Evolutionary conservation across 768 basidiomycete genomes (phyloP).

Genomic region (Psilocybe sp.): DNA sequence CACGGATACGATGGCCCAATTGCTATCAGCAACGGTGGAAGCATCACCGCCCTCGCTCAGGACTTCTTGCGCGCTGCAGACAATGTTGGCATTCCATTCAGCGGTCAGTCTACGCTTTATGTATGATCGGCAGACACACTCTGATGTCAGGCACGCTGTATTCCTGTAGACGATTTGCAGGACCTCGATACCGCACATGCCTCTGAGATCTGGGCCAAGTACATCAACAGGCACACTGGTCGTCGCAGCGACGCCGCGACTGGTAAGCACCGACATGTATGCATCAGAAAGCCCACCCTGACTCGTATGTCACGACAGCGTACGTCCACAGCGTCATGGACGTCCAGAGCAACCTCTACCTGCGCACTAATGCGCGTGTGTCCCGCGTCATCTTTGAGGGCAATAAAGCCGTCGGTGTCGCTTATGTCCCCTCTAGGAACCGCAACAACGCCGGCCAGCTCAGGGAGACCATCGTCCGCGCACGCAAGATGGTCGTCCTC

Average conservation of each 20-base stretch:
- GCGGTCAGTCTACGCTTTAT: conserved; percentile 37
- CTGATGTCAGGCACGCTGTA: background rate
- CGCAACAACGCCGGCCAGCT: conserved; percentile 48
- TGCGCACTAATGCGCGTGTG: conserved; percentile 65
- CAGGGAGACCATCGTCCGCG: conserved; percentile 61
- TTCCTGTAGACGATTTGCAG: conserved; percentile 60
- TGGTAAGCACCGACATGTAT: conserved; percentile 30
- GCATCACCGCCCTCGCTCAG: conserved; percentile 59
- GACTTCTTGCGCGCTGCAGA: conserved; percentile 68
- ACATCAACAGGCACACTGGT: conserved; percentile 72
- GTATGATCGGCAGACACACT: background rate
- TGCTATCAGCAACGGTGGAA: conserved; percentile 68
- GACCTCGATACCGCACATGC: conserved; percentile 59
- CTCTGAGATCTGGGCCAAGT: conserved; percentile 75
- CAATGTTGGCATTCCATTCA: conserved; percentile 60
- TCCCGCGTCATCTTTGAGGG: conserved; percentile 72
- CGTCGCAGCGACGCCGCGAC: conserved; percentile 71
- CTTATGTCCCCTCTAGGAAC: conserved; percentile 64
- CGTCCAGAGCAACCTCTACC: conserved; percentile 61
- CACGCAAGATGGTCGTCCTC: conserved; percentile 65
- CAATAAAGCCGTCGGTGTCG: conserved; percentile 68
- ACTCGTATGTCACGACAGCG: conserved; percentile 29
- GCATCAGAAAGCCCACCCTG: background rate
- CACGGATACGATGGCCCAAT: conserved; percentile 77
- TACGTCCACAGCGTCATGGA: conserved; percentile 75